Percentiles rank a stretch among this genome's conserved stretches.
phyloP scores from a whole-genome alignment of 805 yeast species.

The Candida sakaeoensis region DNA sequence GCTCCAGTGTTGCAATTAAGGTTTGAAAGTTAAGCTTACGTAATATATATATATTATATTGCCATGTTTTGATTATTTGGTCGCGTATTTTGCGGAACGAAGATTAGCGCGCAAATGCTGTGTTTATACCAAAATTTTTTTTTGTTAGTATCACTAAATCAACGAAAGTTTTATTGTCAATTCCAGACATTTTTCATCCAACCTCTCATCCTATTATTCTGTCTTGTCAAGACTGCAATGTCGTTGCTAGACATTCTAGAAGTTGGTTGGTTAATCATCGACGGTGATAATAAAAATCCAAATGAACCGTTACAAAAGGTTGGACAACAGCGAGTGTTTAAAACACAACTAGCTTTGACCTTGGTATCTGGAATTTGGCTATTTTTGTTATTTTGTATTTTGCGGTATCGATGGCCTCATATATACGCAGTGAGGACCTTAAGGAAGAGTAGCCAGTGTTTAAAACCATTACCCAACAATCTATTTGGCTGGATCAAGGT shows the following conservation, averaged over 20 bases:
- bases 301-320: constrained; percentile 10
- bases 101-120: not conserved
- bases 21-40: too few relatives aligned
- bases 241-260: constrained; percentile 3
- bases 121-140: not conserved
- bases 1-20: too few relatives aligned
- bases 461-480: constrained; percentile 42
- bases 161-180: not conserved
- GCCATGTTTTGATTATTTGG: not conserved
- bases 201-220: not conserved
- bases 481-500: constrained; percentile 77
- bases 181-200: not conserved
- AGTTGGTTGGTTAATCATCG: constrained; percentile 3
- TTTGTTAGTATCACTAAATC: constrained; percentile 1
- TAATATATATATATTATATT: too few relatives aligned
- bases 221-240: constrained; percentile 1
- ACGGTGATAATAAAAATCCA: not conserved
- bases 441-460: constrained; percentile 32
- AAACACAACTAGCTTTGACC: constrained; percentile 51
- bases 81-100: not conserved
- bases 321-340: constrained; percentile 50
- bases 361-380: constrained; percentile 43
- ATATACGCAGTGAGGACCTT: constrained; percentile 54
- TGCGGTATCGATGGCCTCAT: constrained; percentile 53
- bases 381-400: constrained; percentile 47